Percentiles rank a stretch among this genome's conserved stretches.
Evolutionary conservation across 192 early-diverging fungal species (phyloP).

Genomic region (Diversispora epigaea): DNA sequence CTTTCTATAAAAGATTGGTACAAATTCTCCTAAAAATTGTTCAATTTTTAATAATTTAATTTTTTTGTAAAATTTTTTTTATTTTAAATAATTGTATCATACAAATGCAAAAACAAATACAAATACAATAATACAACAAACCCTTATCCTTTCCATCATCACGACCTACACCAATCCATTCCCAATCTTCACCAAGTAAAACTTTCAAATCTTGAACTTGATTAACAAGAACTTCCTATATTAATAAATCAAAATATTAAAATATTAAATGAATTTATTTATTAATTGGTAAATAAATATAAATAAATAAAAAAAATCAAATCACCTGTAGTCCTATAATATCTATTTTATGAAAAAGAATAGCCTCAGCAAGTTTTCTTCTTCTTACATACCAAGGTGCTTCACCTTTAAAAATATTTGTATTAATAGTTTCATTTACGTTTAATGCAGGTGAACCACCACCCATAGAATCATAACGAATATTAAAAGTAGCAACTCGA

Average conservation of each 20-base stretch:
- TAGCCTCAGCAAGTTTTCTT: slow-evolving; percentile 38
- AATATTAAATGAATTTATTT: background rate
- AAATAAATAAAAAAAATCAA: background rate
- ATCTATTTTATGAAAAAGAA: slow-evolving; percentile 38
- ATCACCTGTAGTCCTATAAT: slow-evolving; percentile 41
- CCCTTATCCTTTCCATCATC: slow-evolving; percentile 36
- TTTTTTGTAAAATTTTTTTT: too few species aligned
- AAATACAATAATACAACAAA: background rate
- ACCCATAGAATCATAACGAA: background rate
- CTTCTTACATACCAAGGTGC: slow-evolving; percentile 41
- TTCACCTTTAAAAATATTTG: slow-evolving; percentile 9
- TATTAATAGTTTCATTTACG: background rate
- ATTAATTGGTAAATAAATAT: background rate
- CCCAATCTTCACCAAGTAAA: slow-evolving; percentile 36
- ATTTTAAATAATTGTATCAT: too few species aligned
- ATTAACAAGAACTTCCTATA: slow-evolving; percentile 39
- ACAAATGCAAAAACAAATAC: too few species aligned
- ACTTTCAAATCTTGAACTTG: slow-evolving; percentile 37
- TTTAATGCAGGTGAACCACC: background rate
- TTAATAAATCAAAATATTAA: background rate
- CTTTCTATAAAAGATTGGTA: slow-evolving; percentile 46
- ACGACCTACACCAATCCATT: slow-evolving; percentile 40
- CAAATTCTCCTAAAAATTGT: slow-evolving; percentile 30
- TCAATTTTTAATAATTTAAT: too few species aligned
- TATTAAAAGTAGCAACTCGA: slow-evolving; percentile 17